Base-by-base conservation (phyloP, 73 alveolate species). In the Symbiodinium natans region DNA sequence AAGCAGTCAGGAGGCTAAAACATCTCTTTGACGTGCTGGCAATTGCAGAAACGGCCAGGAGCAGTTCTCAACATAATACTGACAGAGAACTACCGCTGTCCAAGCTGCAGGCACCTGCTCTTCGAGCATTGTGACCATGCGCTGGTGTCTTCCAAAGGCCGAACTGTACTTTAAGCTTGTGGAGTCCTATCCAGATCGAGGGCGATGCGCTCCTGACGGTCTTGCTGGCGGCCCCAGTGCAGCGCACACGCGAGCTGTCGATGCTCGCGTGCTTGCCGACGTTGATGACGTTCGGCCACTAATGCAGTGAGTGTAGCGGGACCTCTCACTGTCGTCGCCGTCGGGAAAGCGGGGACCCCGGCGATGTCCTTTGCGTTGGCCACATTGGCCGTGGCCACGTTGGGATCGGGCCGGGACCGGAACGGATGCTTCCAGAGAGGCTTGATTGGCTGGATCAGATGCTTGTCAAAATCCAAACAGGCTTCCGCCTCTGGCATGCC, bases 211-310 rank as follows among this genome's bases (percentile, higher is more conserved):
- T 63, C 36, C 77, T 25, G 77, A 23, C 77, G 77, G 17, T 63
- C 77, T 63, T 63, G 77, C 34, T 63, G 77, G 15, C 77, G 77
- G 34, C 77, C 34, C 77, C 77, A 63, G 36, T 63, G 77, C 77
- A 63, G 31, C 39, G 77, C 77, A 63, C 36, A 34, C 77, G 36
- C 80, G 38, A 63, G 80, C 80, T n/a, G 80, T 13, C 5, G 33
- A 8, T 4, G 74, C 59, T 46, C 80, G 36, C 38, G 80, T 36
- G 9, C 13, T 19, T 8, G 74, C 33, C 33, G 74, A 13, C 4
- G 31, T 8, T 4, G 25, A 3, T 19, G 25, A 13, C 80, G 31
- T n/a, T 63, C 80, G 36, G 31, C 40, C 29, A 63, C 77, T 7
- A 63, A 34, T 34, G 31, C 10, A 63, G 77, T 63, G 38, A 63